Evolutionary conservation across 140 eudicot species (phyloP), one percentile per base, ranked within the genome.

Genomic region (Oenanthe javanica): DNA sequence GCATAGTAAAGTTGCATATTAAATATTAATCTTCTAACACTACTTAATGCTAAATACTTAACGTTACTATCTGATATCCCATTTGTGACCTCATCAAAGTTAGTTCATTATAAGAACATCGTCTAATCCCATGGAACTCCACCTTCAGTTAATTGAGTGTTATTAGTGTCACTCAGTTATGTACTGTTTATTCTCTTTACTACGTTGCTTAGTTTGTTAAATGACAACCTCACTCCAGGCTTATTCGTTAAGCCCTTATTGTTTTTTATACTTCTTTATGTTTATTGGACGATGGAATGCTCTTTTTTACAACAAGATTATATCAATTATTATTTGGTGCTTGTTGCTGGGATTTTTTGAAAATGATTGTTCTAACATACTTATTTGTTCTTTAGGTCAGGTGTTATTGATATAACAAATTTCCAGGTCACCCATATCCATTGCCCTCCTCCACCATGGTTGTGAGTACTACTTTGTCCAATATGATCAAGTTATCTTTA

Each of bases 391-490:
- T 85, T 25, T 78, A 95, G 99, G 99, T 95, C 99, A 59, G 97
- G 97, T 78, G 94, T 95, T 81, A 79, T 92, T 78, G 96, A 95
- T 82, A 54, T 89, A 73, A 87, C 86, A 79, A 86, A 78, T 84
- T 86, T 87, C 72, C 84, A 87, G 64, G 96, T 95, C 82, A 90
- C 97, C 52, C 99, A 95, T 81, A 88, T 92, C 57, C 97, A 95
- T 84, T 95, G 99, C 79, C 97, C 99, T 81, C 99, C 97, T 10
- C 97, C 97, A 59, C 86, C 95, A 52, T 90, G 99, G 99, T 86
- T 92, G 99, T 95, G 85, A 89, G 96, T 92, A 67, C 46, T 45
- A 59, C 42, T 57, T 16, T n/a, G 31, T 43, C n/a, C 61, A 9
- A 31, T 25, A 63, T 46, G 36, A 67, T 48, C 42, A 5, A n/a